Percentiles rank a stretch among this genome's conserved stretches.
Evolutionary conservation across 139 green algal species (phyloP).

Genomic region (Chara braunii): DNA sequence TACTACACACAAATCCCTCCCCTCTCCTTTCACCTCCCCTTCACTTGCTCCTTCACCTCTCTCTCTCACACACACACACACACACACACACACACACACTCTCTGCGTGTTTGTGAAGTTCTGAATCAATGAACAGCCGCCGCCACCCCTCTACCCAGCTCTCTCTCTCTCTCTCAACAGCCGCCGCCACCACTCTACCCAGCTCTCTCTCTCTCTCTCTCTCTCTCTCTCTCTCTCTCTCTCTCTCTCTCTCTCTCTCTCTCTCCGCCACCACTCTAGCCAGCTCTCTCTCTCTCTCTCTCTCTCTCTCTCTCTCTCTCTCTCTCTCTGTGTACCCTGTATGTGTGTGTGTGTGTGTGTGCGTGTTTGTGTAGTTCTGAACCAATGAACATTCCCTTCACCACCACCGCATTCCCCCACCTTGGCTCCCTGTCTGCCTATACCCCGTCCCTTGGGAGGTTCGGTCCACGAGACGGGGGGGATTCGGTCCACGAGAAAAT

Average conservation of each 20-base stretch:
- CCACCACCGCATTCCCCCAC: no score
- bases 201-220: not conserved
- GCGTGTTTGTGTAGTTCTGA: not conserved
- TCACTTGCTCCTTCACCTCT: not conserved
- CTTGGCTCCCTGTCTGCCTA: no score
- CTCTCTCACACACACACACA: not conserved
- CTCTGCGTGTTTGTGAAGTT: no score
- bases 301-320: not conserved
- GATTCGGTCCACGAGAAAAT: no score
- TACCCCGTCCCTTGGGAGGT: no score
- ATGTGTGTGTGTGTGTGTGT: not conserved
- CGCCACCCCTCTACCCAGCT: no score
- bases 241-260: constrained; percentile 18
- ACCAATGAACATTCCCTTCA: not conserved
- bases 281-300: constrained; percentile 1
- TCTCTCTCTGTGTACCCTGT: not conserved
- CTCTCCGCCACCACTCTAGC: not conserved
- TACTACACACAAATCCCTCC: not conserved
- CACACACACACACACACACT: no score
- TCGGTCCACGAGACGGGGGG: no score
- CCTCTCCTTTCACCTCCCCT: not conserved
- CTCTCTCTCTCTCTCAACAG: constrained; percentile 2
- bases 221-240: constrained; percentile 6
- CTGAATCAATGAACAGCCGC: no score
- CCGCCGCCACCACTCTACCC: not conserved